Base-by-base conservation (phyloP, 768 basidiomycete genomes). In the Boletus reticuloceps region DNA sequence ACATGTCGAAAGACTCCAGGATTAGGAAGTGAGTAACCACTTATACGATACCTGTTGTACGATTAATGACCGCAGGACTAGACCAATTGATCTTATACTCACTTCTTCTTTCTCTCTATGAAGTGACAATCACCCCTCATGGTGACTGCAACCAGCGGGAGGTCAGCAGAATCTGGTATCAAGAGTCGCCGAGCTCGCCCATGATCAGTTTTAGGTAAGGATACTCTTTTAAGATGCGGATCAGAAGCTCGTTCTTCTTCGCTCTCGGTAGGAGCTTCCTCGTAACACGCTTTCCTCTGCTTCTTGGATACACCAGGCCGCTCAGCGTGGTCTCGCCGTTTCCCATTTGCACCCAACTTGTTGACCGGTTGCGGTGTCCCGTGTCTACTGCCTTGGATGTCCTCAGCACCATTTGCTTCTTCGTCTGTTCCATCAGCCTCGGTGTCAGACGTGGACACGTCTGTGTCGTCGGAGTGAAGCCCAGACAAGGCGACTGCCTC, bases 51-150 rank as follows among this genome's bases (percentile, higher is more conserved):
- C 48, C 75, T 76, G 58, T 48, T 50, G 48, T 47, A 50, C 41
- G 32, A 62, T 64, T 47, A 65, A 45, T 47, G 61, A 53, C 38
- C 50, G 49, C 47, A 47, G 22, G 44, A 52, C 22, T 25, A 48
- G 43, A 25, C 27, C 31, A 43, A 47, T 40, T 19, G 45, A 47
- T 41, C 39, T 46, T 20, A 38, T 51, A 62, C 64, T 59, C 62
- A 66, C 72, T 70, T 69, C 56, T 67, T 60, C 32, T 55, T 60
- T 40, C 67, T 66, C 50, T 75, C 54, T 54, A 78, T 74, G 58
- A 78, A 78, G 47, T 81, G 75, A n/a, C 72, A 63, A 51, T 79
- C 76, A 34, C 71, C 73, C 40, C 75, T 66, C 79, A 79, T 79
- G 27, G 77, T 77, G 51, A 81, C 66, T 32, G 77, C 75, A 43